Evolutionary conservation across 495 filamentous ascomycete genomes (phyloP).

Genomic region (Hypoxylon cercidicola): DNA sequence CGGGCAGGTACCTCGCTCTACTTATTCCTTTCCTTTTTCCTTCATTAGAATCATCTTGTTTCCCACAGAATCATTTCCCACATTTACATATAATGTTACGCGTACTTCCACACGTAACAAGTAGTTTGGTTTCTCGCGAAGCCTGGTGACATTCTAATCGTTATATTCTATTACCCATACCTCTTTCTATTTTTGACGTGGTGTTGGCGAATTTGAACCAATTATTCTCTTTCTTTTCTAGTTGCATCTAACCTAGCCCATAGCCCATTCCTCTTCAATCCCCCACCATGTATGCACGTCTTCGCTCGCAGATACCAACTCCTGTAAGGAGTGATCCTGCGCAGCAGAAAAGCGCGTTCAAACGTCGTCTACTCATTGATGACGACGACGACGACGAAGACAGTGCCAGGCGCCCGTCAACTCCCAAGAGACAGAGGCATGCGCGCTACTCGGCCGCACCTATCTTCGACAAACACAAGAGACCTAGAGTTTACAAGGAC

Average conservation of each 20-base stretch:
- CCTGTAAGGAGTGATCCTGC: constrained; percentile 19
- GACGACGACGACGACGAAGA: constrained; percentile 31
- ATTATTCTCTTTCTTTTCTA: too few species aligned
- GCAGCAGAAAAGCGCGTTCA: constrained; percentile 4
- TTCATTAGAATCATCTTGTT: too few species aligned
- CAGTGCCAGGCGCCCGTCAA: constrained; percentile 13
- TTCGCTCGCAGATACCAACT: constrained; percentile 8
- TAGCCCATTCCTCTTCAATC: not conserved
- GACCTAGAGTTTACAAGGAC: constrained; percentile 3
- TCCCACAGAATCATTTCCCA: too few species aligned
- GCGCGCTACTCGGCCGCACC: constrained; percentile 24
- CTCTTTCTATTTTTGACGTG: too few species aligned
- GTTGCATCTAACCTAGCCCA: not conserved
- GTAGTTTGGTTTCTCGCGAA: too few species aligned
- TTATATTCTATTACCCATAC: too few species aligned
- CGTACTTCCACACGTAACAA: too few species aligned
- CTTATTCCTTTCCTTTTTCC: not conserved
- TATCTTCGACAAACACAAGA: constrained; percentile 37
- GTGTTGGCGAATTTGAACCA: too few species aligned
- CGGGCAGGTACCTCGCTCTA: not conserved
- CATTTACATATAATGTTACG: too few species aligned
- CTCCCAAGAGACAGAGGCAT: constrained; percentile 32
- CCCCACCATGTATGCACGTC: constrained; percentile 28
- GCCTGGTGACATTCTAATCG: too few species aligned
- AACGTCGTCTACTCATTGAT: constrained; percentile 15